Evolutionary conservation across 495 filamentous ascomycete genomes (phyloP).

Genomic region (Aspergillus carlsbadensis): DNA sequence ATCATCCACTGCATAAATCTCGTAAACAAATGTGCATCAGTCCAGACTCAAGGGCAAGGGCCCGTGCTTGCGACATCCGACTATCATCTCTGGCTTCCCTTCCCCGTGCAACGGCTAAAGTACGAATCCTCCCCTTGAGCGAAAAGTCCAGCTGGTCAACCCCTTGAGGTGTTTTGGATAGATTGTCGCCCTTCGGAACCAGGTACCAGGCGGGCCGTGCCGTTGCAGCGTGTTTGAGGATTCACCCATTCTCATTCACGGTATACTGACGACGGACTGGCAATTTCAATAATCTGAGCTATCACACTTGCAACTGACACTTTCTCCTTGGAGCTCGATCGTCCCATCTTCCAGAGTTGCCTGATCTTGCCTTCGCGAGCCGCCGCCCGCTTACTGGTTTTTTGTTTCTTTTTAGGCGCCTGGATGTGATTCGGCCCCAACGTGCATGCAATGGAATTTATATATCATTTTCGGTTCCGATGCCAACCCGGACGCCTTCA

Average conservation of each 20-base stretch:
- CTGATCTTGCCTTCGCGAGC: neutral
- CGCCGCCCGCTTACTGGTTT: neutral
- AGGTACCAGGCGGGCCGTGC: slow-evolving; percentile 18
- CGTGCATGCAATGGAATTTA: neutral
- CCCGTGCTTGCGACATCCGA: too few species aligned
- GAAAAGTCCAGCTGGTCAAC: neutral
- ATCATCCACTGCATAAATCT: too few species aligned
- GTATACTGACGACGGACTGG: too few species aligned
- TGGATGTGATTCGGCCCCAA: neutral
- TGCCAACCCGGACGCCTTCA: neutral
- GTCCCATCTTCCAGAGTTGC: neutral
- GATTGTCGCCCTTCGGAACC: neutral
- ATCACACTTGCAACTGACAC: neutral
- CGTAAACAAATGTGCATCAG: too few species aligned
- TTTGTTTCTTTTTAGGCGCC: neutral
- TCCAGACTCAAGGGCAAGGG: too few species aligned
- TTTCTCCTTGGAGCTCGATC: too few species aligned
- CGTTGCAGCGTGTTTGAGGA: slow-evolving; percentile 4
- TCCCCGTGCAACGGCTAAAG: slow-evolving; percentile 3
- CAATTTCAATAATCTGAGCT: neutral
- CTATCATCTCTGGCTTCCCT: too few species aligned
- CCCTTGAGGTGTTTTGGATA: neutral
- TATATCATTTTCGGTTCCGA: neutral
- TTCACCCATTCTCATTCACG: neutral
- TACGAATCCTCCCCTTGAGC: neutral